Base-by-base conservation (phyloP, 2,329 filamentous ascomycete species). In the Curvularia sp. region DNA sequence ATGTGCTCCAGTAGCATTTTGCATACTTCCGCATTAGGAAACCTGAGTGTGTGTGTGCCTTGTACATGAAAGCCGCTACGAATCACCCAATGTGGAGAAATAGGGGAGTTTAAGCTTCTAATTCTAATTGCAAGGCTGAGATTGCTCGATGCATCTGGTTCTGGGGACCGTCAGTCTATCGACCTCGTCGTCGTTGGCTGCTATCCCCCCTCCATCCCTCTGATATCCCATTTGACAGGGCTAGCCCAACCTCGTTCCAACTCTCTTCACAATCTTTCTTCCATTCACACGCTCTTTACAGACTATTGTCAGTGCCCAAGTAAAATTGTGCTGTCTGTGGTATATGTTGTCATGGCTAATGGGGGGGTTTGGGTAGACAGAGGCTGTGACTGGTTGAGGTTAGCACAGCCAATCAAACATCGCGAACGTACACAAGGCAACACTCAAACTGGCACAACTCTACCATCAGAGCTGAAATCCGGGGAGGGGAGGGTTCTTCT, bases 11-110 rank as follows among this genome's bases (percentile, higher is more conserved):
- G 34, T 52, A 30, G 50, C 46, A n/a, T 50, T 55, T 58, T 45
- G 53, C 52, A 55, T 50, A 59, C 47, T 59, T 65, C 60, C 39
- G 15, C 43, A 42, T 50, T 51, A 19, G 38, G 52, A 28, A 38
- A 34, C 34, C 8, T n/a, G 27, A 23, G 10, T 18, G 41, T 6
- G 5, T 43, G 59, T 43, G 45, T 46, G 30, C 52, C 45, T 54
- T 23, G 38, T 38, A 25, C 23, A 42, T 49, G 28, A 18, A 60
- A 47, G 45, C 32, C 32, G 19, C 39, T 10, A n/a, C 23, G 38
- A 36, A 54, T 38, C 38, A 23, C 30, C 25, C 47, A 52, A 43
- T 15, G 5, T 21, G 25, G 10, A 15, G 15, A 2, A 5, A 46
- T 43, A 23, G 6, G 9, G 28, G 12, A 1, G 42, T 45, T 15